A percentile compares a stretch with the other conserved stretches of the same genome.
phyloP scores from a whole-genome alignment of 768 basidiomycete species.

The Tricholoma terreum region DNA sequence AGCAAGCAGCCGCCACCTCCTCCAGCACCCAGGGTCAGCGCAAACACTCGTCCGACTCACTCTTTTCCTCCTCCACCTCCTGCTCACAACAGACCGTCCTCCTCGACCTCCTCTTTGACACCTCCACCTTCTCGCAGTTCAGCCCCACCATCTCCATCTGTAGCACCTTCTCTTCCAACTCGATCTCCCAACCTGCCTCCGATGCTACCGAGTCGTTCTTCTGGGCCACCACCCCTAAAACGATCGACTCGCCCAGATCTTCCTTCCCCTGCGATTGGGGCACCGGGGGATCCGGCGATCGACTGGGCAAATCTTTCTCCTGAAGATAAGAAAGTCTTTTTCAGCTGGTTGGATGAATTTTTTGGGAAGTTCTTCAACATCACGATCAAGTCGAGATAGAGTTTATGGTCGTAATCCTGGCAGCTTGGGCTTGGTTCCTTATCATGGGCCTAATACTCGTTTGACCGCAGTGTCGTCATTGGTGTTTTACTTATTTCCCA shows the following conservation, averaged over 20 bases:
- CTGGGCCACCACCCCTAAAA: constrained; percentile 31
- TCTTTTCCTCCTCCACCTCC: constrained; percentile 23
- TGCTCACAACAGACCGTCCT: constrained; percentile 9
- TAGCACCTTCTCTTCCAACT: constrained; percentile 12
- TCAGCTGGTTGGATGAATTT: constrained; percentile 80
- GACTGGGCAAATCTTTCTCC: constrained; percentile 68
- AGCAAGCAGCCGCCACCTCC: constrained; percentile 51
- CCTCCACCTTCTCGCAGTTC: constrained; percentile 10
- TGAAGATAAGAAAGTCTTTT: constrained; percentile 71
- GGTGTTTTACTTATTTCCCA: too few species aligned
- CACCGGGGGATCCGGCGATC: constrained; percentile 31
- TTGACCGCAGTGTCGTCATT: too few species aligned
- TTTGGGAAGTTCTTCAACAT: constrained; percentile 49
- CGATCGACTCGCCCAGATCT: constrained; percentile 30
- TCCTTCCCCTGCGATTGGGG: constrained; percentile 5
- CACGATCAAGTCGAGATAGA: constrained; percentile 15
- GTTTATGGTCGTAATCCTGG: too few species aligned
- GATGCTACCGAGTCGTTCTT: constrained; percentile 15
- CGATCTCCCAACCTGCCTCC: constrained; percentile 22
- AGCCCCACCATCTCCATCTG: constrained; percentile 19
- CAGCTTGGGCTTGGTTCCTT: too few species aligned
- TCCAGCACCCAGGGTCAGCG: constrained; percentile 38
- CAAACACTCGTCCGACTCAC: constrained; percentile 26
- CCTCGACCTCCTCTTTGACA: neutral
- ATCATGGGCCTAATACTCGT: too few species aligned